phyloP scores from a whole-genome alignment of 331 rosid species.

The Malus hybrid region DNA sequence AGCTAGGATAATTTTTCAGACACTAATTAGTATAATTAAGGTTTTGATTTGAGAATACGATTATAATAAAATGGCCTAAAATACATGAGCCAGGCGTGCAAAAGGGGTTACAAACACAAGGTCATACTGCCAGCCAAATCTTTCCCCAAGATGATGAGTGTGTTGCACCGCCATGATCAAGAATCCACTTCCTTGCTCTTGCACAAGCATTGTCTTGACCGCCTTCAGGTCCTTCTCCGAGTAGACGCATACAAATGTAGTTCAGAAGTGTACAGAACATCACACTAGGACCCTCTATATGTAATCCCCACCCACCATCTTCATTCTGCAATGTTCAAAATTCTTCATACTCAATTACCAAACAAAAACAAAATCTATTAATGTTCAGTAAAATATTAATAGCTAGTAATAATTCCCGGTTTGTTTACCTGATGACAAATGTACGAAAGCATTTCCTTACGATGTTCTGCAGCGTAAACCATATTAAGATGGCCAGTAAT shows the following conservation, averaged over 20 bases:
- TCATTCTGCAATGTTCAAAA: constrained; percentile 1
- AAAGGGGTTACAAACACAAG: not conserved
- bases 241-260: constrained; percentile 22
- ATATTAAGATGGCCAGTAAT: constrained; percentile 3
- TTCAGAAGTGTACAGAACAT: constrained; percentile 21
- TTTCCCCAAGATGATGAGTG: constrained; percentile 35
- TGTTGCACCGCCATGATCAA: constrained; percentile 27
- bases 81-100: too few relatives aligned
- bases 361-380: not conserved
- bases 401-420: not conserved
- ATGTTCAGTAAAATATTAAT: not conserved
- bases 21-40: not conserved
- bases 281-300: constrained; percentile 24
- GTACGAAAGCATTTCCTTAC: constrained; percentile 13
- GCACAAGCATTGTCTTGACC: constrained; percentile 18
- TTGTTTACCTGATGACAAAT: constrained; percentile 19
- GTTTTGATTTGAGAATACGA: too few relatives aligned
- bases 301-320: constrained; percentile 35
- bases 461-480: not conserved
- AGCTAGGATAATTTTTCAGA: too few relatives aligned
- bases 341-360: not conserved
- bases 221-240: constrained; percentile 22
- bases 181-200: constrained; percentile 28
- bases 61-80: too few relatives aligned
- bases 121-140: constrained; percentile 16